A percentile compares a stretch with the other conserved stretches of the same genome.
These are phyloP conservation scores for Leccinum rimulosum DNA, from an alignment of 768 basidiomycete genomes.

Conservation along the genomic window DNA sequence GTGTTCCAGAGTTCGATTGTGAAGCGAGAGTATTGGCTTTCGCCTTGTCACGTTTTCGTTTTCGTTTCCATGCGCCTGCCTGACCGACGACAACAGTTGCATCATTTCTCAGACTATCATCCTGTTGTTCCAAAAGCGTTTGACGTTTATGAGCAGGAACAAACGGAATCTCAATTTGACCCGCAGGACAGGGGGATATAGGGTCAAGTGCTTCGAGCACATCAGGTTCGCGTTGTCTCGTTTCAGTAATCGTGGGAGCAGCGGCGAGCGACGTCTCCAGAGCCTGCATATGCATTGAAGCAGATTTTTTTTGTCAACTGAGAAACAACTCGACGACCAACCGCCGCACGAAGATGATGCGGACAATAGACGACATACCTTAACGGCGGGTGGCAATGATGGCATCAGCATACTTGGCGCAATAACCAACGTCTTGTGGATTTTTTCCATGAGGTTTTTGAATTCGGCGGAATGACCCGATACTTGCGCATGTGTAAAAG, in stretches of 20 bases:
- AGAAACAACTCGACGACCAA: constrained; percentile 1
- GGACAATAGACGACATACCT: constrained; percentile 16
- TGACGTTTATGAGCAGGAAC: constrained; percentile 64
- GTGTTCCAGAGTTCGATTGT: constrained; percentile 4
- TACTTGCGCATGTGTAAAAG: constrained; percentile 2
- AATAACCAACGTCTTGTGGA: constrained; percentile 64
- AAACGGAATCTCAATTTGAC: constrained; percentile 73
- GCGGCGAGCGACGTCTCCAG: background rate
- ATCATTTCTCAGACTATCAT: constrained; percentile 44
- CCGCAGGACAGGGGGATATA: constrained; percentile 33
- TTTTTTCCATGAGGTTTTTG: constrained; percentile 56
- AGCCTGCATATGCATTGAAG: constrained; percentile 9
- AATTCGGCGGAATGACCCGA: constrained; percentile 34
- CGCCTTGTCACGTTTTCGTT: constrained; percentile 38
- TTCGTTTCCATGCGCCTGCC: constrained; percentile 60
- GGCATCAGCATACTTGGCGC: constrained; percentile 49
- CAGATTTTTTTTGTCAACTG: constrained; percentile 2
- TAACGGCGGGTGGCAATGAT: constrained; percentile 1
- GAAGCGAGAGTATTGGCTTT: constrained; percentile 5
- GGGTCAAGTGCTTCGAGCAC: constrained; percentile 6
- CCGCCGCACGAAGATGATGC: constrained; percentile 1
- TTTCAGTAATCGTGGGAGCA: constrained; percentile 1
- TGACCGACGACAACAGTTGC: constrained; percentile 74
- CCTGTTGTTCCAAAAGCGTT: constrained; percentile 10
- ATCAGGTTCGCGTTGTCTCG: background rate